phyloP scores from a whole-genome alignment of 257 asterid species.

The Penstemon newberryi region DNA sequence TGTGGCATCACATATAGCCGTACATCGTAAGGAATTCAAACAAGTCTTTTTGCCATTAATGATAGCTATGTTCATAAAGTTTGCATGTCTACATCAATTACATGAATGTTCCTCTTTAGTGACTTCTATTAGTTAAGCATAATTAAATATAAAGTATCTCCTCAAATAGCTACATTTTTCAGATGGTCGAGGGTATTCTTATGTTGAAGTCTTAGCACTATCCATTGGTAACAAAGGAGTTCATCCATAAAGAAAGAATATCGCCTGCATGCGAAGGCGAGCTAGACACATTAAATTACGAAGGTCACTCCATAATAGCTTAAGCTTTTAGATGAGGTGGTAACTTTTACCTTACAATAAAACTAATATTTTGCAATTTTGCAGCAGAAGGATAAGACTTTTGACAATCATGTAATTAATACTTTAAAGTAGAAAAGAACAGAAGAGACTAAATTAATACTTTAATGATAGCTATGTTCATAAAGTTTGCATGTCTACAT shows the following conservation, averaged over 20 bases:
- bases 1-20: slow-evolving; percentile 2
- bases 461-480: background rate
- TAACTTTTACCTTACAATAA: slow-evolving; percentile 20
- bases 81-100: background rate
- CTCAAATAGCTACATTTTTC: background rate
- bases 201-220: too few species aligned
- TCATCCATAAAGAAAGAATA: background rate
- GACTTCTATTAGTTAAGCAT: background rate
- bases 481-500: slow-evolving; percentile 11
- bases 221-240: background rate
- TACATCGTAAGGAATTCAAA: slow-evolving; percentile 5
- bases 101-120: too few species aligned
- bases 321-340: background rate
- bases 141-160: background rate
- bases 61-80: slow-evolving; percentile 4
- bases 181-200: background rate
- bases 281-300: background rate
- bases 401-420: slow-evolving; percentile 10
- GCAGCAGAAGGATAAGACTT: slow-evolving; percentile 3
- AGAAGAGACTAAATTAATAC: too few species aligned
- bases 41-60: background rate
- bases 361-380: slow-evolving; percentile 7
- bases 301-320: background rate
- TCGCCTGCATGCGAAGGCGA: background rate
- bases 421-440: too few species aligned